Percentiles rank a stretch among this genome's conserved stretches.
Conservation (phyloP, 2,329 filamentous ascomycete genomes). For the Fusarium robinianum region DNA sequence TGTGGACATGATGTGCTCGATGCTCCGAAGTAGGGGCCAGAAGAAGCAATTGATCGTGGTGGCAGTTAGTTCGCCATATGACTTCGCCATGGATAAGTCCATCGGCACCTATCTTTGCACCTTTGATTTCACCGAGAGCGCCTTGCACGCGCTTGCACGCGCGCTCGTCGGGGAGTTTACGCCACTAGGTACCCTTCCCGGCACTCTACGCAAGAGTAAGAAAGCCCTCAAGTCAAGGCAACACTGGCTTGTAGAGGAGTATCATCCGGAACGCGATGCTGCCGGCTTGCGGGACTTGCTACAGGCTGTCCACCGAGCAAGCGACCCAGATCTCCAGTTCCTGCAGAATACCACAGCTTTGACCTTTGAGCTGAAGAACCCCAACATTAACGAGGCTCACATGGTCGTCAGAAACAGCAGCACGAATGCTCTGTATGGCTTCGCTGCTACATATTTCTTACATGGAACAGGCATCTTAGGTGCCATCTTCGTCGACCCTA, state of each 20-base stretch:
- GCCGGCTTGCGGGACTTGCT: conserved; percentile 76
- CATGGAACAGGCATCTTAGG: conserved; percentile 75
- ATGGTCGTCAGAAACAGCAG: conserved; percentile 94
- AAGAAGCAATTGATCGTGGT: conserved; percentile 91
- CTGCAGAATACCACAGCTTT: conserved; percentile 70
- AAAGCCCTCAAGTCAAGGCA: conserved; percentile 88
- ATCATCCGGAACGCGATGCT: conserved; percentile 77
- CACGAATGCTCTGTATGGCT: conserved; percentile 88
- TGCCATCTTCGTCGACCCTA: conserved; percentile 86
- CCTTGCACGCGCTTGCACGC: conserved; percentile 81
- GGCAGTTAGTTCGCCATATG: conserved; percentile 92
- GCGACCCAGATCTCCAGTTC: conserved; percentile 69
- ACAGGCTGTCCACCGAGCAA: conserved; percentile 68
- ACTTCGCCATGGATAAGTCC: conserved; percentile 89
- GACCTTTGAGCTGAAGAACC: conserved; percentile 75
- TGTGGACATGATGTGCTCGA: conserved; percentile 91
- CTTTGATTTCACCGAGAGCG: conserved; percentile 94
- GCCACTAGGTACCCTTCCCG: conserved; percentile 63
- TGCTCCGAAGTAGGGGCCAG: conserved; percentile 74
- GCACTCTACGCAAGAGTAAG: conserved; percentile 83
- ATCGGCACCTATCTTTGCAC: conserved; percentile 95
- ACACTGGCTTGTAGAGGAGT: conserved; percentile 92
- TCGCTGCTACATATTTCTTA: conserved; percentile 86
- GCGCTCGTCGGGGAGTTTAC: conserved; percentile 78
- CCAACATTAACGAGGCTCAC: conserved; percentile 77